Base-by-base conservation (phyloP, 768 basidiomycete genomes). In the Tulasnella sp. region DNA sequence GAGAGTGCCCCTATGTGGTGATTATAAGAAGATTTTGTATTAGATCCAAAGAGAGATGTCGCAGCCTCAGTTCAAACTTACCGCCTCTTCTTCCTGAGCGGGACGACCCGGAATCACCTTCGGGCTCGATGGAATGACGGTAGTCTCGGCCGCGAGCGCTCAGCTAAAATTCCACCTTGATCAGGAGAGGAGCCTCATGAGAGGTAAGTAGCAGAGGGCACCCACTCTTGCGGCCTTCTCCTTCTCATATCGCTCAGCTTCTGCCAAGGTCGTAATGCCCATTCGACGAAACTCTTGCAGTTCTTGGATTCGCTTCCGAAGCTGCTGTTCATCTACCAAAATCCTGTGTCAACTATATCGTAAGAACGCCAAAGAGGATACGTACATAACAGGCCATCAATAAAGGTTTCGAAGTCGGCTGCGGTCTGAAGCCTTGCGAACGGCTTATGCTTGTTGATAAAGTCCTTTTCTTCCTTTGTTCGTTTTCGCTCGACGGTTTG, bases 401-500 rank as follows among this genome's bases (percentile, higher is more conserved):
- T 76, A 67, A 98, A 88, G 2, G 76, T 76, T 68, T 99, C 96
- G 65, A 85, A 93, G 67, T 99, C 94, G 60, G 87, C 82, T 1
- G 87, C 85, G 0, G 91, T 92, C 68, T 96, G 92, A 34, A 98
- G 73, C 54, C 84, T 81, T 25, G 94, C 81, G 70, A 97, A 97
- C 2, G 92, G 89, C 63, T 93, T 86, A 56, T 93, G 77, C 24
- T 92, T 82, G 65, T 90, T 83, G 22, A 92, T 71, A 57, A 97
- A 84, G 62, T 98, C 96, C 63, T 87, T 82, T 66, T 98, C 93
- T 62, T 97, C 94, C 65, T 87, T 84, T 7, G 80, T 79, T 17
- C 91, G 77, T 69, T 96, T 97, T 73, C 93, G 87, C 64, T 99
- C 94, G 2, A 79, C 78, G 9, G 89, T 87, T 77, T 87, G 84